Base-by-base conservation (phyloP, 1,139 yeast genomes). In the Meyerozyma guilliermondii region DNA sequence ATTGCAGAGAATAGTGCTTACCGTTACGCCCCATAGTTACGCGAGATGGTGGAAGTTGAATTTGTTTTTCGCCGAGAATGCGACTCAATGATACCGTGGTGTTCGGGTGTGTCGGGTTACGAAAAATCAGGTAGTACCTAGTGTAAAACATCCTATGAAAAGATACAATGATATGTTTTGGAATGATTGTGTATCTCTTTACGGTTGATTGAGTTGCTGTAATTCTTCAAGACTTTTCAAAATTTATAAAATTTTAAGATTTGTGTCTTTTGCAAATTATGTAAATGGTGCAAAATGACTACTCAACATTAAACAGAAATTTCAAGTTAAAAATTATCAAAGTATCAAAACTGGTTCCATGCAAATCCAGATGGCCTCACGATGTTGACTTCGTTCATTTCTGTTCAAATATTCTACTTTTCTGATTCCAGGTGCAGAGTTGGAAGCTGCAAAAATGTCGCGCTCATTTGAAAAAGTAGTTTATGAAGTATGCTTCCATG, bases 31-130 rank as follows among this genome's bases (percentile, higher is more conserved):
- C 36, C 36, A 33, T 33, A 8, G 5, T 14, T 3, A 20, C 22
- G 13, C 14, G 24, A 18, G 23, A 18, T 18, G 24, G 26, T 20
- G 11, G 17, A 3, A 14, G 17, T 7, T 16, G 24, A 33, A 11
- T 33, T 33, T 17, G 23, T 33, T 33, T 33, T 33, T 33, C 36
- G 36, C 24, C 18, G 16, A 2, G 14, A 9, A 14, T 18, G 36
- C 36, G 36, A 17, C 13, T 23, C 13, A 10, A 5, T 7, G 11
- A 4, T 33, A n/a, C 14, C 10, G 4, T 18, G 36, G 36, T 33
- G 36, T 33, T 18, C 14, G 36, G 36, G 14, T 33, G 35, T 16
- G n/a, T n/a, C n/a, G n/a, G n/a, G n/a, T n/a, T n/a, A n/a, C n/a
- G n/a, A n/a, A n/a, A n/a, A n/a, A n/a, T n/a, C n/a, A n/a, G n/a